Conservation (phyloP, 208 protist genomes). For the Entamoeba histolytica region DNA sequence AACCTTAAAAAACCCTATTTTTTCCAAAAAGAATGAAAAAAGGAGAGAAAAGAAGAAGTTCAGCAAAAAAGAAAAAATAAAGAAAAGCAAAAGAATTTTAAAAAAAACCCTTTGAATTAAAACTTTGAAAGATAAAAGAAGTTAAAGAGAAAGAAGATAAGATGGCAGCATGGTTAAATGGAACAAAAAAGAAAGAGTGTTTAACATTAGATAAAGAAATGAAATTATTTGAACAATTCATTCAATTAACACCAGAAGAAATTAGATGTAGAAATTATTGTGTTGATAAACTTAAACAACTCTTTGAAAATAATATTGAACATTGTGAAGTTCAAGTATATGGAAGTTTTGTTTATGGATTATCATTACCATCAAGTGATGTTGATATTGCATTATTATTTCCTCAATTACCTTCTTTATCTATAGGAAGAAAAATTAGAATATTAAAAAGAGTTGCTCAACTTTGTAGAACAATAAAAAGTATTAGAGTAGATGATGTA, state of each 20-base stretch:
- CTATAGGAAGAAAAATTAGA: neutral
- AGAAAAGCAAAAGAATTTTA: too few species aligned
- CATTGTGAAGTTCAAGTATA: neutral
- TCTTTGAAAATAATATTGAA: neutral
- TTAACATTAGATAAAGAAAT: neutral
- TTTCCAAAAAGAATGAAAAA: too few species aligned
- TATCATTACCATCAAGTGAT: neutral
- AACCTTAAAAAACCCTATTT: too few species aligned
- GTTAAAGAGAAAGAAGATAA: too few species aligned
- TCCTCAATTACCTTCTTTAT: neutral
- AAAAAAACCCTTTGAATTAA: too few species aligned
- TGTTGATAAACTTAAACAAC: neutral
- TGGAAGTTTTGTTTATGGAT: neutral
- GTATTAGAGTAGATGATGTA: neutral
- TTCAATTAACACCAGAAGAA: neutral
- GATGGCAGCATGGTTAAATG: too few species aligned
- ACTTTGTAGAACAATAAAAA: neutral
- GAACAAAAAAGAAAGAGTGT: too few species aligned
- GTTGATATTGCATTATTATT: neutral
- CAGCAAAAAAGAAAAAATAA: too few species aligned
- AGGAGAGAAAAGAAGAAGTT: too few species aligned
- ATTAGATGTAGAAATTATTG: neutral
- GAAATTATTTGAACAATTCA: neutral
- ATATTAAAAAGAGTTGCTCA: neutral
- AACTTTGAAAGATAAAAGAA: too few species aligned